Evolutionary conservation across 768 basidiomycete genomes (phyloP), one percentile per base, ranked within the genome.

Genomic region (Russula sp.): DNA sequence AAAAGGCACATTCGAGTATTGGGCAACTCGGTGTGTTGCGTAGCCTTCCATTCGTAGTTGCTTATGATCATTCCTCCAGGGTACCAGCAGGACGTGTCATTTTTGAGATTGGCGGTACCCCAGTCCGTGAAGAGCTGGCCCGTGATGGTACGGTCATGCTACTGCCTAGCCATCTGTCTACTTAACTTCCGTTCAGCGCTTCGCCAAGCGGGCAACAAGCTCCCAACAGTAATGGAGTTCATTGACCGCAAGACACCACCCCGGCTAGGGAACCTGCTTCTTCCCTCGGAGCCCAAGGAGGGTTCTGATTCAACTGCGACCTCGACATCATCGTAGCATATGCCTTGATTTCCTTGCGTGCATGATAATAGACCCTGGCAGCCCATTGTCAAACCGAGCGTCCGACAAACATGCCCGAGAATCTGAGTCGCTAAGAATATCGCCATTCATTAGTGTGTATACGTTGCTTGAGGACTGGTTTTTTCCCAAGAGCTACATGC

Each of bases 1-100:
- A 63, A 99, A 99, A 75, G 97, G 97, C 51, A 84, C 89, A 0
- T 98, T 98, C 70, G 97, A 98, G 72, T 98, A 82, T 73, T 99
- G 97, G 97, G 92, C 95, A 32, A 91, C 89, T 62, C 84, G 92
- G 91, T 93, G 69, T 59, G 84, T 60, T 45, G 32, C 37, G 53
- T 55, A 18, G 61, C 22, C 42, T 55, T 32, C 18, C 10, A 34
- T 22, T 37, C 58, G 61, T 57, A 27, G 61, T 7, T 18, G 2
- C n/a, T 57, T 8, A 53, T 52, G n/a, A 18, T 39, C 14, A 32
- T 42, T 20, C 35, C 18, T 18, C 22, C 66, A 94, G 94, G 51
- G 92, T 94, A 0, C 86, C 90, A 6, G 87, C 83, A 7, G 94
- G 94, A 1, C 86, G 92, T 34, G 94, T 98, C 14, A 83, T 99